Percentiles rank a stretch among this genome's conserved stretches.
These are phyloP conservation scores for Neophaeococcomyces aloes DNA, from an alignment of 2,329 filamentous ascomycete genomes.

Conservation along the genomic window DNA sequence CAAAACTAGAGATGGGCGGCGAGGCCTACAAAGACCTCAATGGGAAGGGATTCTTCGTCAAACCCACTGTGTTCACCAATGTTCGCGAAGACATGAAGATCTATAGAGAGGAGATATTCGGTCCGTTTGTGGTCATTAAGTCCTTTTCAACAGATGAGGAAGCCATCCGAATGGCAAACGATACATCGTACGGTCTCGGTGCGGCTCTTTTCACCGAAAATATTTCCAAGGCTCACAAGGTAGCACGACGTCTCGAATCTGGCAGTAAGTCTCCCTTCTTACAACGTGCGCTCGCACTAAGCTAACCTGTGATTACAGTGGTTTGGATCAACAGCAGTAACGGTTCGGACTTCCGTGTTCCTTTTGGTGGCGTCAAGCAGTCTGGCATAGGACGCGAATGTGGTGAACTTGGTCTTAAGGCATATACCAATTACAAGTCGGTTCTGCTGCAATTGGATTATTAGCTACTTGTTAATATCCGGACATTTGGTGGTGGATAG, in stretches of 20 bases:
- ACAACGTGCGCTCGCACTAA: too few relatives aligned
- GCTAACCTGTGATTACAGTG: too few relatives aligned
- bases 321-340: conserved; percentile 49
- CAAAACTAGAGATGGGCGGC: conserved; percentile 30
- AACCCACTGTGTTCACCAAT: conserved; percentile 30
- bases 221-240: conserved; percentile 32
- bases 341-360: conserved; percentile 60
- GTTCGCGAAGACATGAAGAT: conserved; percentile 30
- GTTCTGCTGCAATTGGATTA: too few relatives aligned
- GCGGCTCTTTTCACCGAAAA: conserved; percentile 34
- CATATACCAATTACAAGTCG: too few relatives aligned
- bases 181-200: conserved; percentile 34
- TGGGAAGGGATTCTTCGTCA: conserved; percentile 32
- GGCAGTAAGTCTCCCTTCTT: too few relatives aligned
- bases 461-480: too few relatives aligned
- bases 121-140: conserved; percentile 32
- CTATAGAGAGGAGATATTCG: conserved; percentile 35
- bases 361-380: conserved; percentile 57
- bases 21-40: conserved; percentile 25
- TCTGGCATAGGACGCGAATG: conserved; percentile 65
- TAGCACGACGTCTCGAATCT: too few relatives aligned
- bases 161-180: conserved; percentile 30
- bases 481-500: too few relatives aligned
- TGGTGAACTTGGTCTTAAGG: conserved; percentile 55
- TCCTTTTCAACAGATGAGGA: conserved; percentile 32